Conservation (phyloP, 495 filamentous ascomycete species). For the Xylaria telfairii region DNA sequence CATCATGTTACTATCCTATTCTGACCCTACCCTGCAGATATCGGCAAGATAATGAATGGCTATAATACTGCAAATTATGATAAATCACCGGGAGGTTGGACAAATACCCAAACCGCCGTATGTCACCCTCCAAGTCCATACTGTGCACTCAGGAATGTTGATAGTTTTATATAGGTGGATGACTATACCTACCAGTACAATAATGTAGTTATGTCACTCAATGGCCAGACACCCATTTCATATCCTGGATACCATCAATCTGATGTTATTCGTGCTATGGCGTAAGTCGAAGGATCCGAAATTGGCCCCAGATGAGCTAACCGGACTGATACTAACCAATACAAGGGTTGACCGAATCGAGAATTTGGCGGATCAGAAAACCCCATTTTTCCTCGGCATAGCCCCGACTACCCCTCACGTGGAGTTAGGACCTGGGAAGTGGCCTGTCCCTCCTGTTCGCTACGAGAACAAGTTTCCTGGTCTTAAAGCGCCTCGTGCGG, state of each 20-base stretch:
- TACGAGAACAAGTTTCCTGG: slow-evolving; percentile 43
- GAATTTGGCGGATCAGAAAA: slow-evolving; percentile 35
- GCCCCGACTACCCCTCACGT: slow-evolving; percentile 63
- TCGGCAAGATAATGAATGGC: slow-evolving; percentile 64
- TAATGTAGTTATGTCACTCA: slow-evolving; percentile 61
- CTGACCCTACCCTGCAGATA: slow-evolving; percentile 28
- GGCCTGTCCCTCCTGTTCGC: slow-evolving; percentile 22
- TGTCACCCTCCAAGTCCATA: no score
- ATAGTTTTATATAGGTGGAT: slow-evolving; percentile 49
- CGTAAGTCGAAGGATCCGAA: not conserved
- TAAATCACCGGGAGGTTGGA: slow-evolving; percentile 35
- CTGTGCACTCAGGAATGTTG: not conserved
- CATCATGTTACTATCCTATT: not conserved
- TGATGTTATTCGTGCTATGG: slow-evolving; percentile 55
- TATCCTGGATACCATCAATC: slow-evolving; percentile 57
- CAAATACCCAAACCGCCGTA: slow-evolving; percentile 18
- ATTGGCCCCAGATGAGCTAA: not conserved
- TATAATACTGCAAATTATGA: slow-evolving; percentile 55
- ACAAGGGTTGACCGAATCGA: slow-evolving; percentile 27
- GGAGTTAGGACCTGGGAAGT: slow-evolving; percentile 36
- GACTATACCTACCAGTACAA: slow-evolving; percentile 65
- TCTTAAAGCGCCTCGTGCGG: slow-evolving; percentile 40
- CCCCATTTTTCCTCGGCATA: slow-evolving; percentile 62
- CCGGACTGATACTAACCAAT: not conserved
- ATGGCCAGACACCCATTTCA: slow-evolving; percentile 50